These are phyloP conservation scores for Mangifera indica DNA, from an alignment of 345 rosid genomes.

Conservation along the genomic window DNA sequence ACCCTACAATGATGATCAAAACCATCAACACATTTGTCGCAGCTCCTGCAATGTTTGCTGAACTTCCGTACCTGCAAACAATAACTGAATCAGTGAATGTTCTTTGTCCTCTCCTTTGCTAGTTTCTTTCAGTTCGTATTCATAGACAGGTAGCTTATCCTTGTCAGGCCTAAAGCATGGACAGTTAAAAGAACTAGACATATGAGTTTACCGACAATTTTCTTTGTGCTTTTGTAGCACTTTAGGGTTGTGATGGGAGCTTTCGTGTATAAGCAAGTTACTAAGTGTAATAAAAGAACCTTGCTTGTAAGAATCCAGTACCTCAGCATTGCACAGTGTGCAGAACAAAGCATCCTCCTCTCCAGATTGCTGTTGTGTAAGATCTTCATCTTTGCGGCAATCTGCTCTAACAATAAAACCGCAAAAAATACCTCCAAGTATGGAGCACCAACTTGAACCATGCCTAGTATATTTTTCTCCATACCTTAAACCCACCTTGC, in stretches of 20 bases:
- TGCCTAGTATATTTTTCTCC: conserved; percentile 41
- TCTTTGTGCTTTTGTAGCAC: background rate
- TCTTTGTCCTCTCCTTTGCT: background rate
- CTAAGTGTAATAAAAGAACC: background rate
- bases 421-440: conserved; percentile 54
- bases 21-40: conserved; percentile 93
- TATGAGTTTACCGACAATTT: background rate
- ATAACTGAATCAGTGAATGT: background rate
- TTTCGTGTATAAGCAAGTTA: conserved; percentile 5
- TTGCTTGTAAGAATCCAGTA: conserved; percentile 22
- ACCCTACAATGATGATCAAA: conserved; percentile 99
- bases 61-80: conserved; percentile 68
- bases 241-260: background rate
- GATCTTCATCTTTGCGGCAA: conserved; percentile 65
- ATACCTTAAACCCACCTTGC: conserved; percentile 36
- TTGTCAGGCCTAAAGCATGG: background rate
- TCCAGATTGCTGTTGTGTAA: conserved; percentile 39
- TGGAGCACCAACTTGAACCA: conserved; percentile 48
- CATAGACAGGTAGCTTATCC: background rate
- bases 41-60: conserved; percentile 97
- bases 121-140: background rate
- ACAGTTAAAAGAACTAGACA: background rate
- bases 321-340: conserved; percentile 95
- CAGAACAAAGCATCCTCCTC: conserved; percentile 82
- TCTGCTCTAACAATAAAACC: conserved; percentile 61